Evolutionary conservation across 176 grass and related monocot genomes (phyloP), one percentile per base, ranked within the genome.

Genomic region (Panicum miliaceum): DNA sequence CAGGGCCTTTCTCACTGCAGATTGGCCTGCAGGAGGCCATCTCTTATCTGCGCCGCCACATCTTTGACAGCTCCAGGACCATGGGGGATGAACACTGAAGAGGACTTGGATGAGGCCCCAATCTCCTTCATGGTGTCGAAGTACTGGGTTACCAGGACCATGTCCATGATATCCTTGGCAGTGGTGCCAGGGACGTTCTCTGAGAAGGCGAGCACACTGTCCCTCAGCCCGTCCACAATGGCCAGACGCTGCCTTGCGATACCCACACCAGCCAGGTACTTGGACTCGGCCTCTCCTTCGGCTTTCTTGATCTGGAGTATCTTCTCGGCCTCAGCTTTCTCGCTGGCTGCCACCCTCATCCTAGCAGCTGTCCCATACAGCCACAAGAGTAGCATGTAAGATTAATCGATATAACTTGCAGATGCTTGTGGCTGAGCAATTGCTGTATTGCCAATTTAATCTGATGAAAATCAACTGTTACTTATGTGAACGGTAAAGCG

Each of bases 241-340:
- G 91, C 88, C 50, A 90, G 91, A 27, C 91, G 82, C 82, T 93
- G 91, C 85, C 91, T 86, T 47, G 88, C 88, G 4, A 93, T 84
- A 37, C 91, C 91, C 9, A 93, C 59, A 65, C 85, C 91, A 54
- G 91, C 65, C 18, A 93, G 71, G 82, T 90, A 93, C 66, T 93
- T 93, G 77, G 91, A 85, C 64, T 93, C 88, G 7, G 91, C 91
- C 18, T 93, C 88, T 64, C 91, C 91, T 74, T 93, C 88, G 0
- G 91, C 91, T 46, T 69, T 58, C 51, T 93, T 93, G 78, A 93
- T 90, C 77, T 88, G 88, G 14, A 93, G 34, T 51, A 90, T 90
- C 77, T 93, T 93, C 67, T 93, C 88, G 15, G 91, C 85, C 73
- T 93, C 91, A 57, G 91, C 91, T 82, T 93, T 90, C 76, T 93